A percentile compares a stretch with the other conserved stretches of the same genome.
phyloP scores from a whole-genome alignment of 2,329 filamentous ascomycete genomes.

The Sporothrix protearum region DNA sequence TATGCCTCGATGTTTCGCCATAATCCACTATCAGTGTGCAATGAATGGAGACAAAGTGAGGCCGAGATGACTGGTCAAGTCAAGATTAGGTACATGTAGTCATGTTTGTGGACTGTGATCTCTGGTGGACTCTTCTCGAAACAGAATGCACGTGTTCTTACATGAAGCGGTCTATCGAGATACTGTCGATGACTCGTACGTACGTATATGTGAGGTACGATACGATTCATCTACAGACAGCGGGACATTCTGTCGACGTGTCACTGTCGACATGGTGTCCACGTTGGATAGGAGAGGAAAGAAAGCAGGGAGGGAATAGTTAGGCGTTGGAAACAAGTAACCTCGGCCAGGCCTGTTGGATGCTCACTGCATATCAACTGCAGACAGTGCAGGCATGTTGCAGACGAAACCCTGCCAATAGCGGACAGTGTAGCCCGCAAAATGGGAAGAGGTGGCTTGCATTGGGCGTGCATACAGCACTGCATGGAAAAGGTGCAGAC shows the following conservation, averaged over 20 bases:
- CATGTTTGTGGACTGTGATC: not conserved
- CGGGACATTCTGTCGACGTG: not conserved
- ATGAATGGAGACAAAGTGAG: not conserved
- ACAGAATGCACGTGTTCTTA: slow-evolving; percentile 11
- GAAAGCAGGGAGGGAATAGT: not conserved
- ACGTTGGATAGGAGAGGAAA: not conserved
- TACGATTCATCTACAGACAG: not conserved
- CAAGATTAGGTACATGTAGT: too few species aligned
- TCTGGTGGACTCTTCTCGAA: not conserved
- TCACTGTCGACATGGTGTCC: not conserved
- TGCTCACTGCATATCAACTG: slow-evolving; percentile 8
- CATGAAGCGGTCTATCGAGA: not conserved
- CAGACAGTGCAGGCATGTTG: not conserved
- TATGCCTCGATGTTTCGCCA: too few species aligned
- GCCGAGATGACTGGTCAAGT: too few species aligned
- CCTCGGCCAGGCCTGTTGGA: not conserved
- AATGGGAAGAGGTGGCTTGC: not conserved
- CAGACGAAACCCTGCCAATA: not conserved
- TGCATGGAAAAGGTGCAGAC: too few species aligned
- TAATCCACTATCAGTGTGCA: too few species aligned
- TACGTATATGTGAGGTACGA: not conserved
- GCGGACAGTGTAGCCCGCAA: not conserved
- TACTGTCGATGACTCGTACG: not conserved
- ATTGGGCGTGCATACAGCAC: not conserved
- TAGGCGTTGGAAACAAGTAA: not conserved